Conservation (phyloP, 441 rosid species). For the Eutrema salsugineum region DNA sequence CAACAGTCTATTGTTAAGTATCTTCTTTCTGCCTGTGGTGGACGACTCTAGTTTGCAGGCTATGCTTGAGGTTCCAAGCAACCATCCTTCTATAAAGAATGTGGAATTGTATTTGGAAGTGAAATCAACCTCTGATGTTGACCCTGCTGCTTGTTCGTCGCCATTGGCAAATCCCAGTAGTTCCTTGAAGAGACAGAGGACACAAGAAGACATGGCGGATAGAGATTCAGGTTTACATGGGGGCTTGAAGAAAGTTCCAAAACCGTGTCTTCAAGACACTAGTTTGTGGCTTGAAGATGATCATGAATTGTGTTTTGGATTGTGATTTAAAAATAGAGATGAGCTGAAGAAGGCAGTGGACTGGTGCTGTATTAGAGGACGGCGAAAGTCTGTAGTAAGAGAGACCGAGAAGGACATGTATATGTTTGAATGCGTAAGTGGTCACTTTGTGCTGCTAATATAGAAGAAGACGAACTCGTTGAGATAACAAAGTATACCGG, state of each 20-base stretch:
- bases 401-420: background rate
- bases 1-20: background rate
- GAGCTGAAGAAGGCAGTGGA: background rate
- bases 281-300: constrained; percentile 6
- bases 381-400: background rate
- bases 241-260: background rate
- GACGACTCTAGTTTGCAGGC: background rate
- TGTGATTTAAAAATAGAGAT: constrained; percentile 2
- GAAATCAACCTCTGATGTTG: background rate
- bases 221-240: background rate
- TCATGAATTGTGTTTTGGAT: background rate
- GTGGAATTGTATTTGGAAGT: background rate
- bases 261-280: background rate
- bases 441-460: background rate
- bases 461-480: background rate
- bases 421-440: background rate
- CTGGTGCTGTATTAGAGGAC: background rate
- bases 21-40: background rate
- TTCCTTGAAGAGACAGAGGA: background rate
- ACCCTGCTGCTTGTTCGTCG: background rate
- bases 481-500: background rate
- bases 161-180: too few species aligned
- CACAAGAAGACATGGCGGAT: background rate
- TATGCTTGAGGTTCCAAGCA: constrained; percentile 7
- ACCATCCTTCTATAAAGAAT: background rate